Base-by-base conservation (phyloP, 108 stramenopile species). In the Skeletonema costatum region DNA sequence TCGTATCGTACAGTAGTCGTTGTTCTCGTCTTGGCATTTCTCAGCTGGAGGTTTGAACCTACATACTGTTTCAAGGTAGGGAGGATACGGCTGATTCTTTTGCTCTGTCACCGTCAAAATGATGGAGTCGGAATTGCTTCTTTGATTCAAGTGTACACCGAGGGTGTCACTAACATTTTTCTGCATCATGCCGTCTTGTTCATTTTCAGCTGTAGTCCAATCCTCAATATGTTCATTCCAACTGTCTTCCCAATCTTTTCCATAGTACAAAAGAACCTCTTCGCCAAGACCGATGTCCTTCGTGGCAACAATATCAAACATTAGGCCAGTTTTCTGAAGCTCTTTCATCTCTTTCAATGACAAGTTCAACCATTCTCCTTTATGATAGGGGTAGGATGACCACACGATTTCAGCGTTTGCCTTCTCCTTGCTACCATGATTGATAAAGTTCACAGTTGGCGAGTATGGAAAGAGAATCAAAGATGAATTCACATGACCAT, bases 181-280 rank as follows among this genome's bases (percentile, higher is more conserved):
- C 19, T 56, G 17, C 2, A 46, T n/a, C 79, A 88, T 82, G 48
- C 88, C 85, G 13, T 78, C 85, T 25, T 44, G 59, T 33, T 73
- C 17, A 32, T 87, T 81, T 30, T 21, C 59, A 31, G 33, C 63
- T 9, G 63, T 7, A 19, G 19, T 71, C 86, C 86, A 87, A 19
- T 38, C 51, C 30, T 78, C 62, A 4, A 85, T 82, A 61, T 92
- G 92, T 48, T 80, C 66, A 25, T 86, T 46, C 94, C 94, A 95
- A 19, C 89, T 92, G 5, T 60, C 42, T 11, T 88, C 79, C 92
- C 91, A 95, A n/a, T 73, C 86, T 0, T 85, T 56, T n/a, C 94
- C 94, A 71, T 92, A 92, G 78, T 95, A 88, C 31, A 92, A 48
- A 14, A 90, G 78, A 2, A 95, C 74, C 63, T 90, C 89, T 70